These are phyloP conservation scores for Fusarium pseudograminearum DNA, from an alignment of 2,329 filamentous ascomycete species.

Conservation along the genomic window DNA sequence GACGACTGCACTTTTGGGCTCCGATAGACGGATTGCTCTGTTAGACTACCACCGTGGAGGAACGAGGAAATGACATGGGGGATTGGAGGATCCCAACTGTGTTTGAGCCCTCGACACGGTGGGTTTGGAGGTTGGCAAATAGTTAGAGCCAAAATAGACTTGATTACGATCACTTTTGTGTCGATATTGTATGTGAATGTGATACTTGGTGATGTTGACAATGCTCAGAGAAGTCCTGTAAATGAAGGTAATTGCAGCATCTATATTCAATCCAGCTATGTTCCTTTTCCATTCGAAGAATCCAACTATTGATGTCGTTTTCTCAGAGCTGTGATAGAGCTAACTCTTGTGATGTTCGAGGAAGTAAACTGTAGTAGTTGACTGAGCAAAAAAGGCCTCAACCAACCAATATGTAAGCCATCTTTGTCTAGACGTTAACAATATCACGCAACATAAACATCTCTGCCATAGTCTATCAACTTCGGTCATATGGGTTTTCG, in stretches of 20 bases:
- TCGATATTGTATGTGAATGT: not conserved
- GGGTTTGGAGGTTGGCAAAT: slow-evolving; percentile 49
- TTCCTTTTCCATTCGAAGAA: too few relatives aligned
- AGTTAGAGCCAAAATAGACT: slow-evolving; percentile 53
- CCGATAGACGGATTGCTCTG: slow-evolving; percentile 51
- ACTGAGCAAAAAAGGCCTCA: not conserved
- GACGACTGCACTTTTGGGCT: slow-evolving; percentile 52
- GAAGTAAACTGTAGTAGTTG: not conserved
- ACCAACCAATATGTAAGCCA: not conserved
- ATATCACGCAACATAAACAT: not conserved
- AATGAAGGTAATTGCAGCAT: not conserved
- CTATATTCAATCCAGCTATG: too few relatives aligned
- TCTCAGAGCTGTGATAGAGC: not conserved
- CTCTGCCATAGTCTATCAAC: not conserved
- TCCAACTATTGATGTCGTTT: not conserved
- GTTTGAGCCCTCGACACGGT: slow-evolving; percentile 44
- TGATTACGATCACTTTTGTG: slow-evolving; percentile 45
- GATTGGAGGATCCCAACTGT: slow-evolving; percentile 53
- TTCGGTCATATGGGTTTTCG: not conserved
- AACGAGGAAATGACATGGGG: slow-evolving; percentile 45
- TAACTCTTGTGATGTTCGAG: not conserved
- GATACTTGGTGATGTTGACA: not conserved
- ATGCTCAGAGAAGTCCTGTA: not conserved
- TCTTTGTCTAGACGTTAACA: not conserved
- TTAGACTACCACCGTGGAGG: slow-evolving; percentile 49